Evolutionary conservation across 148 eudicot species (phyloP).

Genomic region (Chenopodium album): DNA sequence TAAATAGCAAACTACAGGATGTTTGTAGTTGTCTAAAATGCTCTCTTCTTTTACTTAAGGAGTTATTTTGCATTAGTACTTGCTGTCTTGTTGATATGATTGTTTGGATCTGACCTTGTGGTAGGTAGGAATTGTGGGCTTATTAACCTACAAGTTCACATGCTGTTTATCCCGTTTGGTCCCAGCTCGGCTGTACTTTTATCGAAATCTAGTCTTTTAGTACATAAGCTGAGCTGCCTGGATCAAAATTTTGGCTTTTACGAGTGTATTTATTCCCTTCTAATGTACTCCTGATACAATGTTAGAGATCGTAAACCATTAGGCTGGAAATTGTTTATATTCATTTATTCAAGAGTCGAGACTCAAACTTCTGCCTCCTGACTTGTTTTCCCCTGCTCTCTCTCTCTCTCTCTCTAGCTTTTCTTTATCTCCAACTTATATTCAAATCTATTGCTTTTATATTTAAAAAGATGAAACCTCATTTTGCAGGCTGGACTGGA

Average conservation of each 20-base stretch:
- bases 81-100: background rate
- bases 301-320: too few species aligned
- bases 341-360: too few species aligned
- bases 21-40: background rate
- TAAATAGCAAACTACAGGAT: background rate
- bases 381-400: background rate
- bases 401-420: background rate
- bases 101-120: background rate
- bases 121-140: background rate
- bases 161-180: too few species aligned
- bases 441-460: background rate
- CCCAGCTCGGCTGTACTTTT: too few species aligned
- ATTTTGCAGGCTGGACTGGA: slow-evolving; percentile 50
- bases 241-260: too few species aligned
- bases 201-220: too few species aligned
- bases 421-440: background rate
- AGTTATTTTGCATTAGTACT: background rate
- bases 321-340: background rate
- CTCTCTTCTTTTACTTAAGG: background rate
- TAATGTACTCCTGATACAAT: background rate
- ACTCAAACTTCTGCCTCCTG: background rate
- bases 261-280: background rate
- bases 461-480: background rate
- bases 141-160: too few species aligned
- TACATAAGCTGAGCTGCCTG: too few species aligned